These are phyloP conservation scores for Nyssa sinensis DNA, from an alignment of 148 eudicot species.

Conservation along the genomic window DNA sequence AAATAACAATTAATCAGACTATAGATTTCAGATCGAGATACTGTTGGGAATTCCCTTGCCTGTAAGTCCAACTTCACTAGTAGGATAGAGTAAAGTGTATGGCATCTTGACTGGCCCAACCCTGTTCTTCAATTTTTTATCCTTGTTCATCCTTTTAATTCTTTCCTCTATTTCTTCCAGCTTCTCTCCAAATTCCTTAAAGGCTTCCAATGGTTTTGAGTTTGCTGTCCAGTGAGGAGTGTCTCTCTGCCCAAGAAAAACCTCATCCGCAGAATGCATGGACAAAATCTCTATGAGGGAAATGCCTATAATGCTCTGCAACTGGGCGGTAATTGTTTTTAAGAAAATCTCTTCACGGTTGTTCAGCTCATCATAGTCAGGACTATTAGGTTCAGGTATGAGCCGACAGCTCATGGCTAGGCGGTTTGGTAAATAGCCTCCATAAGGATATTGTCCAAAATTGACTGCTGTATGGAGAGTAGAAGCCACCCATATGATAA, in stretches of 20 bases:
- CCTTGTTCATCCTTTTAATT: conserved; percentile 4
- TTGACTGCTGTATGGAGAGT: conserved; percentile 35
- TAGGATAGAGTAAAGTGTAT: conserved; percentile 7
- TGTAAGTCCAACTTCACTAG: conserved; percentile 8
- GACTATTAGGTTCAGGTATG: conserved; percentile 7
- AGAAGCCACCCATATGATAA: conserved; percentile 31
- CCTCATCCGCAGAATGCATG: conserved; percentile 14
- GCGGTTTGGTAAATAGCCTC: conserved; percentile 26
- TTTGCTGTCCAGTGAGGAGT: conserved; percentile 10
- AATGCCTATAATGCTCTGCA: background rate
- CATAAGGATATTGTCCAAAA: conserved; percentile 29
- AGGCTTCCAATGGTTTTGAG: conserved; percentile 5
- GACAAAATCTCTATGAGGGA: conserved; percentile 16
- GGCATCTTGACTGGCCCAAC: conserved; percentile 10
- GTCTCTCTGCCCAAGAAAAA: conserved; percentile 15
- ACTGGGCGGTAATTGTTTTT: conserved; percentile 4
- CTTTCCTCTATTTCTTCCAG: conserved; percentile 7
- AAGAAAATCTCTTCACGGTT: conserved; percentile 6
- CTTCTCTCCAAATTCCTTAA: conserved; percentile 7
- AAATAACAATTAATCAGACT: too few relatives aligned
- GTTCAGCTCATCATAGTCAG: conserved; percentile 13
- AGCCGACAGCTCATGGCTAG: conserved; percentile 18
- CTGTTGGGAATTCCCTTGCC: conserved; percentile 7
- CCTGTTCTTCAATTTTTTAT: conserved; percentile 7
- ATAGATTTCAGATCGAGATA: background rate